Evolutionary conservation across 176 grass and related monocot species (phyloP).

Genomic region (Oryza australiensis): DNA sequence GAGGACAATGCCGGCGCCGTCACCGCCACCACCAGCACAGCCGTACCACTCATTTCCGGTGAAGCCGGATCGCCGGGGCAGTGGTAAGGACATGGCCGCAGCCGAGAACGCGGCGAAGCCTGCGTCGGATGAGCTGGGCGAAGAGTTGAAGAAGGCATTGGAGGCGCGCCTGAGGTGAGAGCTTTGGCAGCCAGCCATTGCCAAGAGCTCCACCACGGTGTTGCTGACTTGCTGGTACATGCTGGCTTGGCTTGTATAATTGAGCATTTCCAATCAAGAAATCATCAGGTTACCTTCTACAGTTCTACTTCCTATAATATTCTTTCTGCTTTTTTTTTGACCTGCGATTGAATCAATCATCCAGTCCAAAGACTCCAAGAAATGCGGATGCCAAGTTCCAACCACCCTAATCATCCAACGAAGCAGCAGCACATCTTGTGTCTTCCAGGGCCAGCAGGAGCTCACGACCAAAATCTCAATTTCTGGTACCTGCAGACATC

Average conservation of each 20-base stretch:
- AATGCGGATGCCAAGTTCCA: no score
- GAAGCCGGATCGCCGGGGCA: conserved; percentile 26
- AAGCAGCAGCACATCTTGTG: no score
- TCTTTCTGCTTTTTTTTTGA: background rate
- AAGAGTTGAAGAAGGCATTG: conserved; percentile 62
- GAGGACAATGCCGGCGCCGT: background rate
- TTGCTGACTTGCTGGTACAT: background rate
- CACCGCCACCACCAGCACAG: background rate
- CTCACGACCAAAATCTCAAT: no score
- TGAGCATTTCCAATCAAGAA: background rate
- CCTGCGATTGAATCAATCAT: background rate
- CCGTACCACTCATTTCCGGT: background rate
- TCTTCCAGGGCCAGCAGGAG: no score
- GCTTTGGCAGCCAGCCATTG: background rate
- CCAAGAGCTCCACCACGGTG: background rate
- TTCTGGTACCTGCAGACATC: no score
- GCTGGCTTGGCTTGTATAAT: background rate
- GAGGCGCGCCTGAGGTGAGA: conserved; percentile 42
- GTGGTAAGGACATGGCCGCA: background rate
- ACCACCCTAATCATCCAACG: no score
- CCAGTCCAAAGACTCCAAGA: no score
- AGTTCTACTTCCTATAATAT: background rate
- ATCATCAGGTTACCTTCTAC: background rate
- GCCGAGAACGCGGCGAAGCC: background rate
- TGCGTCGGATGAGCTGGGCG: conserved; percentile 24